phyloP scores from a whole-genome alignment of 75 land plant genomes.

The Isoetes taiwanensis region DNA sequence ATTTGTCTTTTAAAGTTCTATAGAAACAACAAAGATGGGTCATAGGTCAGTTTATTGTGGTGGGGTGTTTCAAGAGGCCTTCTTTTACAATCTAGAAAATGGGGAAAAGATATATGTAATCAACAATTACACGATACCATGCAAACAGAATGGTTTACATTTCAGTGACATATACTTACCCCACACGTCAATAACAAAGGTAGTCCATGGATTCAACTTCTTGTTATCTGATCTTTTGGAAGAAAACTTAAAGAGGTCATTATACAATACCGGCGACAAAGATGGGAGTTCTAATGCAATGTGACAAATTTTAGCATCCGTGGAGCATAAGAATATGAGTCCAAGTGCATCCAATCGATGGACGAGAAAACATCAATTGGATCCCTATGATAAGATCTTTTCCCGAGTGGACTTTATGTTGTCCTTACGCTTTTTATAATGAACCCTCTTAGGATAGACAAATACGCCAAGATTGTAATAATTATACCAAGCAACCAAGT shows the following conservation, averaged over 20 bases:
- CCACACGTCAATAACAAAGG: constrained; percentile 94
- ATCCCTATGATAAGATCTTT: constrained; percentile 15
- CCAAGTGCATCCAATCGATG: constrained; percentile 87
- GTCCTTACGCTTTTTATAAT: no score
- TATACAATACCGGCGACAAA: constrained; percentile 76
- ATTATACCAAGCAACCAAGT: constrained; percentile 78
- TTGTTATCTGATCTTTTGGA: constrained; percentile 29
- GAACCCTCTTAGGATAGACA: constrained; percentile 79
- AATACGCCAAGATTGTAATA: constrained; percentile 83
- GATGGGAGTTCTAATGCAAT: constrained; percentile 83
- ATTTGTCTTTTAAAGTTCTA: no score
- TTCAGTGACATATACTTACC: constrained; percentile 37
- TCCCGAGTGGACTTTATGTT: constrained; percentile 23
- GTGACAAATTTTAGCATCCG: constrained; percentile 82
- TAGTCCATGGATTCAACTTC: constrained; percentile 47
- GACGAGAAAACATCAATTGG: constrained; percentile 25
- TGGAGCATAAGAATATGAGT: constrained; percentile 84
- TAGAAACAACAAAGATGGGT: no score
- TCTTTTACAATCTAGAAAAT: no score
- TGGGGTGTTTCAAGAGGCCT: no score
- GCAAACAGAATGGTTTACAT: constrained; percentile 2
- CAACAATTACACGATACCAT: no score
- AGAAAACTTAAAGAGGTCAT: constrained; percentile 50
- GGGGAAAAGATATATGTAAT: no score
- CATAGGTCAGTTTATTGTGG: no score